Base-by-base conservation (phyloP, 129 eudicot genomes). In the Solidago caesia region DNA sequence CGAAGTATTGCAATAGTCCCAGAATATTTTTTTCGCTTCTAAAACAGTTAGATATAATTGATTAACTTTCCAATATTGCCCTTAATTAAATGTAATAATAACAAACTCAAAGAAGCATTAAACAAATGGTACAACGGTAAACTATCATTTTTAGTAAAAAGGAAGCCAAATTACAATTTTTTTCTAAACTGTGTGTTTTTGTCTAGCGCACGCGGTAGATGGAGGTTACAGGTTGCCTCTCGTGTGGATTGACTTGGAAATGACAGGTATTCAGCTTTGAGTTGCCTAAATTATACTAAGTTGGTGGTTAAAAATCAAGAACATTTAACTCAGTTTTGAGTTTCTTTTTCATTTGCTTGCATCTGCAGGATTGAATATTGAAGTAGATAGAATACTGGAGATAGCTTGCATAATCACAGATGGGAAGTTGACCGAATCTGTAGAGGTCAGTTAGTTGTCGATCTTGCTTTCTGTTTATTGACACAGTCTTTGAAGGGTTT, bases 161-260 rank as follows among this genome's bases (percentile, higher is more conserved):
- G 39, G 39, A 33, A 33, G 39, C 39, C 39, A 33, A 33, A 33
- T 33, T 33, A 33, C 39, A 33, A 2, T 33, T 33, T 33, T 33
- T 33, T 33, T 33, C 39, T 33, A 33, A 33, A 33, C 39, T 33
- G 39, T 33, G 39, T 33, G 39, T 33, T 33, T 33, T 33, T 33
- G 39, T 33, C 39, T 33, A 33, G 39, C 3, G 39, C 2, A 59
- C 70, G 21, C 56, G 27, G 44, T 27, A 52, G 67, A 74, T 39
- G 85, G 58, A 68, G 85, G 81, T 52, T 94, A 76, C 83, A 82
- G 43, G 79, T 46, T 81, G 82, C 99, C 99, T 55, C 97, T 95
- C 56, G 96, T 91, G 64, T 95, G 99, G 99, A 95, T 95, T 64
- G 97, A 95, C 84, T 81, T 95, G 88, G 99, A 95, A 85, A 95